A percentile compares a stretch with the other conserved stretches of the same genome.
Conservation (phyloP, 257 asterid genomes). For the Jacaranda copaia region DNA sequence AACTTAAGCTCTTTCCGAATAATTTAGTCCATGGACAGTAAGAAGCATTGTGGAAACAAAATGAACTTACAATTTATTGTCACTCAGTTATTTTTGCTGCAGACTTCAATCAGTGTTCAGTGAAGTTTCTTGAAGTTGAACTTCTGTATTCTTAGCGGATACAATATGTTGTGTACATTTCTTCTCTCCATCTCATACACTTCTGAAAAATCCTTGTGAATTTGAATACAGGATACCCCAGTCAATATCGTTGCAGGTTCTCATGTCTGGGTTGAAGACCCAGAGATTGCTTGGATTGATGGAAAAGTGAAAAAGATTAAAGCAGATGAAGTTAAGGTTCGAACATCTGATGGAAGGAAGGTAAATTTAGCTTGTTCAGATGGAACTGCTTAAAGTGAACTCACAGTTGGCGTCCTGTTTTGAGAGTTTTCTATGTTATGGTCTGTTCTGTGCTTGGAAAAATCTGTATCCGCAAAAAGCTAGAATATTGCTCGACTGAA, state of each 20-base stretch:
- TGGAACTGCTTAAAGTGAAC: neutral
- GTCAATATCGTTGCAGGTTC: constrained; percentile 74
- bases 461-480: constrained; percentile 1
- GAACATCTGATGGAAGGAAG: constrained; percentile 64
- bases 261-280: constrained; percentile 86
- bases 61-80: constrained; percentile 5
- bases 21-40: neutral
- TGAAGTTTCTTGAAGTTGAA: constrained; percentile 34
- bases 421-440: constrained; percentile 1
- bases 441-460: constrained; percentile 12
- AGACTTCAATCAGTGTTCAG: constrained; percentile 13
- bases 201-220: constrained; percentile 32
- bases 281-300: constrained; percentile 71
- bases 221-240: constrained; percentile 70
- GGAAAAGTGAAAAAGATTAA: constrained; percentile 69
- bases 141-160: neutral
- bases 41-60: constrained; percentile 7
- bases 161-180: neutral
- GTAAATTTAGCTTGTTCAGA: constrained; percentile 45
- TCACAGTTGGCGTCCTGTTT: neutral
- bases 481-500: constrained; percentile 11
- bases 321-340: constrained; percentile 65
- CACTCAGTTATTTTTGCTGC: neutral
- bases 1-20: constrained; percentile 7
- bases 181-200: constrained; percentile 15